Evolutionary conservation across 192 early-diverging fungal species (phyloP).

Genomic region (Coemansia furcata): DNA sequence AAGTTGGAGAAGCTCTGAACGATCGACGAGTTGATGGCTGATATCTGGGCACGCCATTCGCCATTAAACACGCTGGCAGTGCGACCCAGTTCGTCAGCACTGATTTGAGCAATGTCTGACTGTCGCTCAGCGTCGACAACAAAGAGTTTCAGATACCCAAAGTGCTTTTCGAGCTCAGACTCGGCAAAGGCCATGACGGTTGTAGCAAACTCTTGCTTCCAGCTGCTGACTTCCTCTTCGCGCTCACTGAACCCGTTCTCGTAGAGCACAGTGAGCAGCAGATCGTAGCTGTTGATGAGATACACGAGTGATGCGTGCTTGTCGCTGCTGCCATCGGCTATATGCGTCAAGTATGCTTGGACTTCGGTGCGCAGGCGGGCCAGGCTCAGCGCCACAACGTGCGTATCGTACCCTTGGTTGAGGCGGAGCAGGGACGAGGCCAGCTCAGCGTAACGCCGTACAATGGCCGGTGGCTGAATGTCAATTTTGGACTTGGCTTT

Average conservation of each 20-base stretch:
- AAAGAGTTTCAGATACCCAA: slow-evolving; percentile 80
- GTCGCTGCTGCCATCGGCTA: slow-evolving; percentile 71
- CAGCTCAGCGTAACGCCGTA: slow-evolving; percentile 90
- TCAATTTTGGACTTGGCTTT: slow-evolving; percentile 57
- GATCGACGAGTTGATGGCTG: slow-evolving; percentile 78
- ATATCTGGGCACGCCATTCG: slow-evolving; percentile 75
- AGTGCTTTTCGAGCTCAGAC: slow-evolving; percentile 76
- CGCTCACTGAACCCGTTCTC: slow-evolving; percentile 55
- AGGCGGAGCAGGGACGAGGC: slow-evolving; percentile 83
- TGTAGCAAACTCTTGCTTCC: slow-evolving; percentile 36
- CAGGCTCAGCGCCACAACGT: slow-evolving; percentile 71
- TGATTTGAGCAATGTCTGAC: slow-evolving; percentile 57
- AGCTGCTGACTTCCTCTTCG: slow-evolving; percentile 49
- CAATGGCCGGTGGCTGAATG: slow-evolving; percentile 47
- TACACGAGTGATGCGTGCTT: slow-evolving; percentile 71
- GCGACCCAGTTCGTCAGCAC: slow-evolving; percentile 37
- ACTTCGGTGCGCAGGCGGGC: slow-evolving; percentile 73
- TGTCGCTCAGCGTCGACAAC: slow-evolving; percentile 69
- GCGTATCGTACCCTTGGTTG: slow-evolving; percentile 86
- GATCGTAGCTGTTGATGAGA: slow-evolving; percentile 94
- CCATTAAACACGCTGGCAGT: slow-evolving; percentile 74
- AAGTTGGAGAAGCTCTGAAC: slow-evolving; percentile 95
- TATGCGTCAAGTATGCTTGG: slow-evolving; percentile 69
- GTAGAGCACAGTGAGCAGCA: slow-evolving; percentile 75
- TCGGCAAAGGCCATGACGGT: slow-evolving; percentile 82